Conservation (phyloP, 2,329 filamentous ascomycete species). For the Penicillium sp. region DNA sequence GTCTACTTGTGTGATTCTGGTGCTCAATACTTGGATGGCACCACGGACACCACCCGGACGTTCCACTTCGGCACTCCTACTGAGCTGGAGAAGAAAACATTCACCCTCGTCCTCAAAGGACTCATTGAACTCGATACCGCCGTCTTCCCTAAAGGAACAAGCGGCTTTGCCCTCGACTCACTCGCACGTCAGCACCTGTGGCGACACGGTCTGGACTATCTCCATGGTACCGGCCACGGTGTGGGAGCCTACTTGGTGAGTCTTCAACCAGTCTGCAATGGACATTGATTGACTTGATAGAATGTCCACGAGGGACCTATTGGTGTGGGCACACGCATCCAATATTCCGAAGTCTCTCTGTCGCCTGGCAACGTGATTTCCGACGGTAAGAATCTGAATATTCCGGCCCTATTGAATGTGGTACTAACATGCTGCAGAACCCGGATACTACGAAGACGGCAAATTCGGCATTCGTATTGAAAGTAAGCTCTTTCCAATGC, state of each 20-base stretch:
- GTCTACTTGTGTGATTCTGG: slow-evolving; percentile 97
- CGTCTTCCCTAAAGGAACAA: slow-evolving; percentile 91
- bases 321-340: slow-evolving; percentile 86
- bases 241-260: slow-evolving; percentile 77
- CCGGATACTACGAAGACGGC: slow-evolving; percentile 95
- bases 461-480: slow-evolving; percentile 94
- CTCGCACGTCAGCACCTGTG: slow-evolving; percentile 89
- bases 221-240: slow-evolving; percentile 93
- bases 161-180: slow-evolving; percentile 83
- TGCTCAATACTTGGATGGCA: slow-evolving; percentile 93
- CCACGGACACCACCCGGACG: slow-evolving; percentile 91
- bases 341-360: slow-evolving; percentile 86
- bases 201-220: slow-evolving; percentile 89
- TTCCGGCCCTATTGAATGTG: neutral
- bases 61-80: slow-evolving; percentile 86
- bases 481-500: slow-evolving; percentile 44
- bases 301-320: slow-evolving; percentile 98
- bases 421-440: slow-evolving; percentile 51
- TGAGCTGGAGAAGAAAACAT: slow-evolving; percentile 78
- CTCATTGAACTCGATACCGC: slow-evolving; percentile 83
- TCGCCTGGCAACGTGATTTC: slow-evolving; percentile 92
- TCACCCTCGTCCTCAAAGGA: slow-evolving; percentile 92
- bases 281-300: slow-evolving; percentile 20
- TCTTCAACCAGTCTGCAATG: neutral
- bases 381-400: slow-evolving; percentile 50